A percentile compares a stretch with the other conserved stretches of the same genome.
These are phyloP conservation scores for Mycena chlorophos DNA, from an alignment of 768 basidiomycete genomes.

Conservation along the genomic window DNA sequence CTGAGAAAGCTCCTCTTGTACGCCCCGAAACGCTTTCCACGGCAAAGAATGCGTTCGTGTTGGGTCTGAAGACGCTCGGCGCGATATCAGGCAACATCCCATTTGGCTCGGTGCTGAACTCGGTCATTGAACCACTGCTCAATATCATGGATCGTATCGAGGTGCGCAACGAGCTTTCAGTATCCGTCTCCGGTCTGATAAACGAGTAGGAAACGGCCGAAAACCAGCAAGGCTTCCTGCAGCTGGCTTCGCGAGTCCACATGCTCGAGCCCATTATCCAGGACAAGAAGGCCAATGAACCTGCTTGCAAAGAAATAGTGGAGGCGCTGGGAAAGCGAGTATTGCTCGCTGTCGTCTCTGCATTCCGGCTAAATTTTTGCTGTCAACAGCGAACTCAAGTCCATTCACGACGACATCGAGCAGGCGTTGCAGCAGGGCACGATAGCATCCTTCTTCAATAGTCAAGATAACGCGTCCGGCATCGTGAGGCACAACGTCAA, in stretches of 20 bases:
- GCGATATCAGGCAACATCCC: slow-evolving; percentile 5
- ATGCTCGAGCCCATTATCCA: too few relatives aligned
- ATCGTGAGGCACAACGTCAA: slow-evolving; percentile 3
- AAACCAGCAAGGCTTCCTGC: too few relatives aligned
- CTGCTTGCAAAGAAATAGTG: too few relatives aligned
- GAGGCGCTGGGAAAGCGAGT: too few relatives aligned
- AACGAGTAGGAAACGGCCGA: too few relatives aligned
- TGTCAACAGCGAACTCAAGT: background rate
- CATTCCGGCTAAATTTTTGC: background rate
- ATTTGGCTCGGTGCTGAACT: background rate
- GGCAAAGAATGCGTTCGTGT: background rate
- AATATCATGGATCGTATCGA: slow-evolving; percentile 3
- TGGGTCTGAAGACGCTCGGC: slow-evolving; percentile 5
- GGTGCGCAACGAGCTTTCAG: background rate
- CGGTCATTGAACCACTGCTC: slow-evolving; percentile 10
- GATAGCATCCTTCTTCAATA: slow-evolving; percentile 11
- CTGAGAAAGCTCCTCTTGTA: too few relatives aligned
- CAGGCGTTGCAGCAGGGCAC: background rate
- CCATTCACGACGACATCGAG: background rate
- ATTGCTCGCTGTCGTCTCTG: too few relatives aligned
- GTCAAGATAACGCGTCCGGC: slow-evolving; percentile 2
- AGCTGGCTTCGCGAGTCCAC: too few relatives aligned
- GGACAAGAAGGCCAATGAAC: too few relatives aligned
- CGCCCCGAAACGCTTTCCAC: too few relatives aligned
- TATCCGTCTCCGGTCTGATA: background rate